Evolutionary conservation across 306 rosid genomes (phyloP).

Genomic region (Glycine latifolia): DNA sequence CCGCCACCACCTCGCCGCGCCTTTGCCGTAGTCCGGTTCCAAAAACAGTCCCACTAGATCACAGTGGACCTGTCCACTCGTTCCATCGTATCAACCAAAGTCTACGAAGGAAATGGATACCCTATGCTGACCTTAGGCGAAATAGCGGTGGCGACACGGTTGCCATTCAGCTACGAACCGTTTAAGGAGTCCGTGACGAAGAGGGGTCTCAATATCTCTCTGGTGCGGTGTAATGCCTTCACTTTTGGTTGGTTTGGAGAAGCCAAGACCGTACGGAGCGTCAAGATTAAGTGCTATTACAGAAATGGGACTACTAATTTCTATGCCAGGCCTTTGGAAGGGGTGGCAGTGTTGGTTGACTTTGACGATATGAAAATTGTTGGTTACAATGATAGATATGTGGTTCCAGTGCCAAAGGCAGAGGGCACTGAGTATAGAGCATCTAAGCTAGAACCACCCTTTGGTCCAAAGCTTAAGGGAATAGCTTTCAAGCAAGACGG

Average conservation of each 20-base stretch:
- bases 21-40: conserved; percentile 50
- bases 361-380: conserved; percentile 47
- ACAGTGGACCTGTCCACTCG: conserved; percentile 45
- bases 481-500: conserved; percentile 1
- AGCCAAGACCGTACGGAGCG: conserved; percentile 16
- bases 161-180: conserved; percentile 38
- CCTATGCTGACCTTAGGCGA: conserved; percentile 50
- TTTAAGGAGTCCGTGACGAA: conserved; percentile 37
- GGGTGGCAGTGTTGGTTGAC: conserved; percentile 41
- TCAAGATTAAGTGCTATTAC: conserved; percentile 42
- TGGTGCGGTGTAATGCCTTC: conserved; percentile 1
- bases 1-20: conserved; percentile 55
- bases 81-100: conserved; percentile 45
- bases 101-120: conserved; percentile 55
- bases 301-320: conserved; percentile 30
- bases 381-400: conserved; percentile 30
- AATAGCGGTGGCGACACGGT: not conserved
- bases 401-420: conserved; percentile 41
- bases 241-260: conserved; percentile 53
- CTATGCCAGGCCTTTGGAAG: conserved; percentile 46
- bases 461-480: conserved; percentile 47
- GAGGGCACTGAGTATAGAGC: conserved; percentile 51
- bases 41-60: conserved; percentile 57
- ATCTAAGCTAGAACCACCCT: conserved; percentile 46
- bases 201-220: conserved; percentile 37